Evolutionary conservation across 495 filamentous ascomycete species (phyloP).

Genomic region (Aspergillus avenaceus): DNA sequence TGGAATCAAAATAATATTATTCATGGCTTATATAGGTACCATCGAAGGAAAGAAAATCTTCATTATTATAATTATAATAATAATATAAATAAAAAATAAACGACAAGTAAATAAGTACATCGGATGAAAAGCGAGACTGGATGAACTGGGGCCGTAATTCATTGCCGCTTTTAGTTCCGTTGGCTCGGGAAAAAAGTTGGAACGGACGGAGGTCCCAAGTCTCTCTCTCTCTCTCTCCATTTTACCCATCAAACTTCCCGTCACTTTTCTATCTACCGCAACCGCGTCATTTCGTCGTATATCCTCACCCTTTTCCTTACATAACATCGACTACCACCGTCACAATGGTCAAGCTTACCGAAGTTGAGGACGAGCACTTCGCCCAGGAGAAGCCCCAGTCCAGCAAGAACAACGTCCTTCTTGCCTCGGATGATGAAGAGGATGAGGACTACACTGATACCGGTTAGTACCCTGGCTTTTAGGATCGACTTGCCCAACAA

Average conservation of each 20-base stretch:
- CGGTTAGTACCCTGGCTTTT: conserved; percentile 50
- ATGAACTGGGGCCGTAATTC: conserved; percentile 18
- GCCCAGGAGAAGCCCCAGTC: conserved; percentile 64
- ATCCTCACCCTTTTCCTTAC: background rate
- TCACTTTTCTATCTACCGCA: conserved; percentile 11
- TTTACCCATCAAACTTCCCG: conserved; percentile 26
- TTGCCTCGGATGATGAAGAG: conserved; percentile 70
- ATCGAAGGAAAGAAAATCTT: too few relatives aligned
- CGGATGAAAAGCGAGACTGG: background rate
- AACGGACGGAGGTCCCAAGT: conserved; percentile 21
- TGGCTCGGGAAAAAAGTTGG: conserved; percentile 45
- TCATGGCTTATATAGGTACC: too few relatives aligned
- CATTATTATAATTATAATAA: too few relatives aligned
- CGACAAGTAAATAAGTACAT: background rate
- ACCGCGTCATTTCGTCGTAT: conserved; percentile 8
- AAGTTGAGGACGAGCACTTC: conserved; percentile 96
- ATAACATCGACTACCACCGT: conserved; percentile 19
- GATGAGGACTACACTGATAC: conserved; percentile 88
- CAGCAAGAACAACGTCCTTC: conserved; percentile 42
- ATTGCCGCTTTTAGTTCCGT: conserved; percentile 37
- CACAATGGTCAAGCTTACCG: conserved; percentile 93
- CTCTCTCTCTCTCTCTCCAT: too few relatives aligned
- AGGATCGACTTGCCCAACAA: background rate
- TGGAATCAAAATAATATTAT: too few relatives aligned
- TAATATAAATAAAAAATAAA: background rate